Conservation (phyloP, 306 rosid species). For the Cicer chorassanicum region DNA sequence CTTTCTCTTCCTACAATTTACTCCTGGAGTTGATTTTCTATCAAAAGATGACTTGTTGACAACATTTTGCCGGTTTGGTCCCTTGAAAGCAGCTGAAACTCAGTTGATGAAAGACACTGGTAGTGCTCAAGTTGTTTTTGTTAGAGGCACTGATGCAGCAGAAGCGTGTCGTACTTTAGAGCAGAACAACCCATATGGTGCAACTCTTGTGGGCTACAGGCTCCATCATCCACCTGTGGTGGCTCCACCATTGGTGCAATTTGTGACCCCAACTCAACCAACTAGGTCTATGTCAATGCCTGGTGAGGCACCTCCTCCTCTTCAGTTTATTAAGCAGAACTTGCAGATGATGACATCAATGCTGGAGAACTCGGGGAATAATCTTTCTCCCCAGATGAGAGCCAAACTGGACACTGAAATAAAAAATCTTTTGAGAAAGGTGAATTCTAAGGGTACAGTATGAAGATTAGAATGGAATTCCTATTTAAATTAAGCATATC, state of each 20-base stretch:
- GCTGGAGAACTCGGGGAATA: constrained; percentile 72
- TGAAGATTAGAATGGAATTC: constrained; percentile 24
- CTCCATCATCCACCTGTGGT: constrained; percentile 56
- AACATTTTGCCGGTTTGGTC: constrained; percentile 76
- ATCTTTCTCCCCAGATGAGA: constrained; percentile 67
- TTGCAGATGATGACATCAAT: constrained; percentile 77
- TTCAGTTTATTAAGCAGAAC: constrained; percentile 64
- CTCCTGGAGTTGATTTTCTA: constrained; percentile 65
- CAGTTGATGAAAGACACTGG: constrained; percentile 52
- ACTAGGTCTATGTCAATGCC: constrained; percentile 35
- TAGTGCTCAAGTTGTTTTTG: constrained; percentile 68
- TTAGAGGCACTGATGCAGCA: constrained; percentile 61
- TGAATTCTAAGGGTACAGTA: constrained; percentile 58
- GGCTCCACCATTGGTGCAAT: constrained; percentile 33
- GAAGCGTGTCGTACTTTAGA: constrained; percentile 65
- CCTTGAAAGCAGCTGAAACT: constrained; percentile 71
- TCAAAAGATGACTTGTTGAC: constrained; percentile 67
- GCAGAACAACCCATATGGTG: constrained; percentile 63
- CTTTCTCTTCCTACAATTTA: constrained; percentile 69
- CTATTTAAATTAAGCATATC: constrained; percentile 6
- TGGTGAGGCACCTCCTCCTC: constrained; percentile 55
- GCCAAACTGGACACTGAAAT: constrained; percentile 69
- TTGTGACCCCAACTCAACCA: constrained; percentile 41
- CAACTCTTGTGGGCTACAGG: constrained; percentile 56
- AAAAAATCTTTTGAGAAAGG: constrained; percentile 69